Base-by-base conservation (phyloP, 2,329 filamentous ascomycete species). In the Sarocladium strictum region DNA sequence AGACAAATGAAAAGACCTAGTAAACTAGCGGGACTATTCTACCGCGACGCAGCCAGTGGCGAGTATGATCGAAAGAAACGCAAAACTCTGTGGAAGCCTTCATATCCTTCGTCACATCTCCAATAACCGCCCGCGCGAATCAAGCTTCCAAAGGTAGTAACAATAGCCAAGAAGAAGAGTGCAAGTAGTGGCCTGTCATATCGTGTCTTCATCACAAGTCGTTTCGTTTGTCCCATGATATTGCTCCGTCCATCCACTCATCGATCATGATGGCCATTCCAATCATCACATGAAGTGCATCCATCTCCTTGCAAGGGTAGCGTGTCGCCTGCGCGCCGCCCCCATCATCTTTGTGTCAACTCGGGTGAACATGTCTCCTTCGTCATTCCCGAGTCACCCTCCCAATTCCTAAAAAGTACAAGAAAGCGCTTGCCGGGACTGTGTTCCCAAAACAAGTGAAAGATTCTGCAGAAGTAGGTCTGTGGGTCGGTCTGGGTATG, bases 151-250 rank as follows among this genome's bases (percentile, higher is more conserved):
- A 21, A 43, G 17, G 24, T 10, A 9, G 29, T 23, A 47, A 47
- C 12, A 47, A n/a, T 29, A 47, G 24, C 43, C 47, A 51, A 35
- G 26, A 32, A 35, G 23, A 21, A 21, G n/a, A 23, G 10, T 15
- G 7, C 7, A 45, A 51, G 21, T 19, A 33, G 19, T 15, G n/a
- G 47, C 26, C 17, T 35, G 27, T 51, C 47, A 29, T 51, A 19
- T 51, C 47, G 27, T 51, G 27, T 35, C 29, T 51, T 51, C 47
- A 19, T 51, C 47, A 23, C 29, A 32, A n/a, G 21, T 51, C 47
- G 29, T 51, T 35, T 35, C 47, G 47, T 51, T 51, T 7, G 29
- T 51, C 47, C 27, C 47, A 51, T 51, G 29, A 51, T 23, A 51
- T 33, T 29, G 17, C 26, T 32, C 47, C 27, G 7, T 35, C 47